Percentiles rank a stretch among this genome's conserved stretches.
These are phyloP conservation scores for Caryopteris hybrid DNA, from an alignment of 305 asterid species.

Conservation along the genomic window DNA sequence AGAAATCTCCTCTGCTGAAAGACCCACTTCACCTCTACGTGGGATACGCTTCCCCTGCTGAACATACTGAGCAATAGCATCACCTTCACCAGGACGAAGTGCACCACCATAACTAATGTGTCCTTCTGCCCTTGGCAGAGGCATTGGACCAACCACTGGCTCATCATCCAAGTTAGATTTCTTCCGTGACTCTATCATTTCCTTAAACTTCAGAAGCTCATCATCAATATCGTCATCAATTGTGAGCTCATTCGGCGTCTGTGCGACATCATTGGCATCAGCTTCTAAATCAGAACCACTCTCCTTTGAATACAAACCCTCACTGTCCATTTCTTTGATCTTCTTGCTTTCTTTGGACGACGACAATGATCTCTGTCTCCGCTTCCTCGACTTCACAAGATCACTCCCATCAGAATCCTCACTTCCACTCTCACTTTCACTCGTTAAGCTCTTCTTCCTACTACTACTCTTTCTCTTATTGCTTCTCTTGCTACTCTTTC, in stretches of 20 bases:
- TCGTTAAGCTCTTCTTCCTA: constrained; percentile 36
- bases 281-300: constrained; percentile 31
- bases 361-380: constrained; percentile 34
- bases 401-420: constrained; percentile 51
- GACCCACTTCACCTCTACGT: constrained; percentile 99
- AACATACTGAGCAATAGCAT: constrained; percentile 98
- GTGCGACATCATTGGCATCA: constrained; percentile 28
- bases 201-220: constrained; percentile 62
- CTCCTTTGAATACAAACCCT: constrained; percentile 23
- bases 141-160: constrained; percentile 86
- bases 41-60: constrained; percentile 99
- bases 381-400: constrained; percentile 31
- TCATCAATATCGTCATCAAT: constrained; percentile 32
- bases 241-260: constrained; percentile 35
- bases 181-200: constrained; percentile 61
- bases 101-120: constrained; percentile 99
- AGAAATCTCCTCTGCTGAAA: constrained; percentile 91
- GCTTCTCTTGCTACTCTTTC: constrained; percentile 38
- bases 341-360: constrained; percentile 40
- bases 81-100: constrained; percentile 99
- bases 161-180: constrained; percentile 54
- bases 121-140: constrained; percentile 94
- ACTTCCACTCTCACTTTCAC: constrained; percentile 56
- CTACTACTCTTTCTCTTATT: constrained; percentile 39
- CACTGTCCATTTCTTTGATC: constrained; percentile 39